Conservation (phyloP, 1,139 yeast genomes). For the Candida glucosophila region DNA sequence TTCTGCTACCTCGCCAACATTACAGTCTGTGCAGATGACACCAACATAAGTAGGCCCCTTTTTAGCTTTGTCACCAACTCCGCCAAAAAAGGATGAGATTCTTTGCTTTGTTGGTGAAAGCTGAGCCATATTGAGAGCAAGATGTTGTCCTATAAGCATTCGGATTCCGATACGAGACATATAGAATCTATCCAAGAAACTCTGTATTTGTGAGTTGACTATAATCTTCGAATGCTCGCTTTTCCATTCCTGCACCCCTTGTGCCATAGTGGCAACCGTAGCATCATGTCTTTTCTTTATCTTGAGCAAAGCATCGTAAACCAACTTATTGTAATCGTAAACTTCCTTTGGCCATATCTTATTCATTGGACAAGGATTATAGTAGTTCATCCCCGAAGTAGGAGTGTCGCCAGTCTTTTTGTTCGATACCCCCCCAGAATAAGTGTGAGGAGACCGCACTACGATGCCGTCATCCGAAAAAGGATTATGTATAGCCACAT, state of each 20-base stretch:
- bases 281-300: conserved; percentile 87
- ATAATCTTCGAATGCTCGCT: conserved; percentile 36
- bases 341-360: conserved; percentile 69
- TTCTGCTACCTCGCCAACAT: conserved; percentile 69
- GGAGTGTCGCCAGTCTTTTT: conserved; percentile 22
- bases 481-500: conserved; percentile 36
- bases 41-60: conserved; percentile 84
- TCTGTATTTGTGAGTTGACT: conserved; percentile 60
- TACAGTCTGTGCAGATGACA: conserved; percentile 74
- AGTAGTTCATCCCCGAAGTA: conserved; percentile 49
- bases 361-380: conserved; percentile 45
- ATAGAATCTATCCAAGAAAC: conserved; percentile 74
- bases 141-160: conserved; percentile 85
- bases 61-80: conserved; percentile 13
- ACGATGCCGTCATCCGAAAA: conserved; percentile 49
- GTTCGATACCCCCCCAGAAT: conserved; percentile 5
- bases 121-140: conserved; percentile 68
- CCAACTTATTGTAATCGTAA: conserved; percentile 58
- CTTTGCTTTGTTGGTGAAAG: conserved; percentile 36
- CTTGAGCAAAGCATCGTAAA: conserved; percentile 56
- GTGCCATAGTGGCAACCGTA: conserved; percentile 88
- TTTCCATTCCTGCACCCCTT: conserved; percentile 90
- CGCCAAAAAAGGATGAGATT: conserved; percentile 26
- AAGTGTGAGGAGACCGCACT: conserved; percentile 21
- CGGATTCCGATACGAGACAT: conserved; percentile 84